Evolutionary conservation across 306 rosid species (phyloP), one percentile per base, ranked within the genome.

Genomic region (Trifolium subterraneum): DNA sequence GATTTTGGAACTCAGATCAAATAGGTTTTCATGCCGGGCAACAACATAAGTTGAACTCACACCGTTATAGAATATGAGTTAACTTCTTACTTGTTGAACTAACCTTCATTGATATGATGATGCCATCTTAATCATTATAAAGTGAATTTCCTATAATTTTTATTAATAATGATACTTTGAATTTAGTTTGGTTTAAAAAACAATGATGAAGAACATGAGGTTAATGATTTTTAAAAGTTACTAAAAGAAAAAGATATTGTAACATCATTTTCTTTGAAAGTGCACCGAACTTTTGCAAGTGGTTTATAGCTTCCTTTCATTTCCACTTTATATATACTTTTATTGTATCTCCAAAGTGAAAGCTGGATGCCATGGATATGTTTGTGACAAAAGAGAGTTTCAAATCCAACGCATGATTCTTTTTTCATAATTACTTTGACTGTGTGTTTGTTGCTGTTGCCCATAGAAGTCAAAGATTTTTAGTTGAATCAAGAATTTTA

Each of bases 251-350:
- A 44, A 31, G 36, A 29, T 29, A 39, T 75, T 71, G 80, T 74
- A 78, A 77, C 59, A 80, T 82, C 78, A 82, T 80, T 85, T 80
- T 76, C 65, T 73, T 77, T 65, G 71, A 82, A 89, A 89, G 88
- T 78, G 82, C 54, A 70, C 64, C 77, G 25, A 76, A 78, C 82
- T 81, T 60, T 77, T 25, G 80, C 70, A 71, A 51, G 76, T 27
- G 70, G 56, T 56, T 29, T 54, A n/a, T n/a, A 29, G 38, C 7
- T 64, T 64, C 50, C 29, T 64, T 64, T 13, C 8, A 38, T 44
- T 69, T 77, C 70, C 51, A 52, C 86, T 78, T 86, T 78, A 73
- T 60, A n/a, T n/a, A n/a, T 50, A 36, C 39, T 56, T 59, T 27
- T 29, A n/a, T 60, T 60, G 20, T 72, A 66, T 44, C 70, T 65